phyloP scores from a whole-genome alignment of 176 grass and related monocot species.

The Ananas comosus region DNA sequence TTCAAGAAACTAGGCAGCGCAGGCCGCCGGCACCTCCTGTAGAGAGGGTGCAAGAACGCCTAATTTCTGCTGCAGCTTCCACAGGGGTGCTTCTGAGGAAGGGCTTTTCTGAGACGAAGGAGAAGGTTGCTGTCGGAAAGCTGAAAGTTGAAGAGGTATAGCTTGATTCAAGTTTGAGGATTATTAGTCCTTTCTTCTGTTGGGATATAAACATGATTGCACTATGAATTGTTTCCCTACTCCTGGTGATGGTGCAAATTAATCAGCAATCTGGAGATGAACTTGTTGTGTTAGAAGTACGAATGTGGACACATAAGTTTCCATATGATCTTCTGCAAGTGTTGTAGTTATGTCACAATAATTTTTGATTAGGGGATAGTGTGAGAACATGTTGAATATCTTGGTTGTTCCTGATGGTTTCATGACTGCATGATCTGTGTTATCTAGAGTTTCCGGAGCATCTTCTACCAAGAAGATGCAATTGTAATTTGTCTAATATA shows the following conservation, averaged over 20 bases:
- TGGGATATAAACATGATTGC: neutral
- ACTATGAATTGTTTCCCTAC: neutral
- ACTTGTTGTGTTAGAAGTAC: neutral
- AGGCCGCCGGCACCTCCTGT: conserved; percentile 24
- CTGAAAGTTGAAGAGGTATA: conserved; percentile 95
- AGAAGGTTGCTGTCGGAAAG: conserved; percentile 91
- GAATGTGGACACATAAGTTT: neutral
- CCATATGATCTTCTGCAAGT: neutral
- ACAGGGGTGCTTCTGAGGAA: conserved; percentile 81
- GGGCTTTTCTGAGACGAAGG: conserved; percentile 83
- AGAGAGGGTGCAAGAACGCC: conserved; percentile 74
- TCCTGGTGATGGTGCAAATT: neutral
- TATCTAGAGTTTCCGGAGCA: no score
- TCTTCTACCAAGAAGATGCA: no score
- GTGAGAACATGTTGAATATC: neutral
- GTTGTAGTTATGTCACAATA: neutral
- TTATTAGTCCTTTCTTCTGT: neutral
- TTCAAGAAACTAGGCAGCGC: conserved; percentile 70
- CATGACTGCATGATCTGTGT: no score
- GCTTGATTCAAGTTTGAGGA: neutral
- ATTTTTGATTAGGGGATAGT: neutral
- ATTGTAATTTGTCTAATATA: no score
- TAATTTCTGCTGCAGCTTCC: conserved; percentile 68
- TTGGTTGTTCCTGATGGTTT: neutral
- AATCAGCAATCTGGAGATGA: neutral